Percentiles rank a stretch among this genome's conserved stretches.
Evolutionary conservation across 2,329 filamentous ascomycete species (phyloP).

Genomic region (Nemania abortiva): DNA sequence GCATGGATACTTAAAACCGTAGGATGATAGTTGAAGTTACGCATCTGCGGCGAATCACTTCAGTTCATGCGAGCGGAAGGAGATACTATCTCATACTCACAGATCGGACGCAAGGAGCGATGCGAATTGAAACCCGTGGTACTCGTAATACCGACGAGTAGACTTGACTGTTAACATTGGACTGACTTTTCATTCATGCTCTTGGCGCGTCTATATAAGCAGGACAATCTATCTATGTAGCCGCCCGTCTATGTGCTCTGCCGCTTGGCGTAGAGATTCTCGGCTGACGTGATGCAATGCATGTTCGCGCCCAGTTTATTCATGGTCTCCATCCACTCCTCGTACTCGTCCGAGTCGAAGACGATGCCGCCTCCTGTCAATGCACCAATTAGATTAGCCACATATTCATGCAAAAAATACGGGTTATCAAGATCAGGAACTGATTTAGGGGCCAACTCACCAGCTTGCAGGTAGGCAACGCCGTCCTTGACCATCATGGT

Average conservation of each 20-base stretch:
- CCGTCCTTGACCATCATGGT: slow-evolving; percentile 97
- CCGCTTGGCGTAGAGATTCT: slow-evolving; percentile 68
- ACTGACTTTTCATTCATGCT: slow-evolving; percentile 14
- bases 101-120: neutral
- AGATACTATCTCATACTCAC: neutral
- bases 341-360: slow-evolving; percentile 89
- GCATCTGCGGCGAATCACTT: too few relatives aligned
- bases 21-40: too few relatives aligned
- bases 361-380: slow-evolving; percentile 83
- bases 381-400: slow-evolving; percentile 13
- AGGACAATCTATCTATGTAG: neutral
- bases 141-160: neutral
- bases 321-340: slow-evolving; percentile 94
- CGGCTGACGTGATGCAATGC: slow-evolving; percentile 86
- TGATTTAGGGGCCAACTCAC: slow-evolving; percentile 53
- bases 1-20: too few relatives aligned
- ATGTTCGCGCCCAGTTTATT: slow-evolving; percentile 96
- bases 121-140: neutral
- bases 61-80: too few relatives aligned
- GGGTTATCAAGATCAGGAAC: neutral
- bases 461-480: slow-evolving; percentile 89
- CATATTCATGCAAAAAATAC: neutral
- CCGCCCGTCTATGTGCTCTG: slow-evolving; percentile 45
- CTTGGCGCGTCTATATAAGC: slow-evolving; percentile 20
- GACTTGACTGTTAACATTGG: neutral